Evolutionary conservation across 2,329 filamentous ascomycete genomes (phyloP).

Genomic region (Verticillium klebahnii): DNA sequence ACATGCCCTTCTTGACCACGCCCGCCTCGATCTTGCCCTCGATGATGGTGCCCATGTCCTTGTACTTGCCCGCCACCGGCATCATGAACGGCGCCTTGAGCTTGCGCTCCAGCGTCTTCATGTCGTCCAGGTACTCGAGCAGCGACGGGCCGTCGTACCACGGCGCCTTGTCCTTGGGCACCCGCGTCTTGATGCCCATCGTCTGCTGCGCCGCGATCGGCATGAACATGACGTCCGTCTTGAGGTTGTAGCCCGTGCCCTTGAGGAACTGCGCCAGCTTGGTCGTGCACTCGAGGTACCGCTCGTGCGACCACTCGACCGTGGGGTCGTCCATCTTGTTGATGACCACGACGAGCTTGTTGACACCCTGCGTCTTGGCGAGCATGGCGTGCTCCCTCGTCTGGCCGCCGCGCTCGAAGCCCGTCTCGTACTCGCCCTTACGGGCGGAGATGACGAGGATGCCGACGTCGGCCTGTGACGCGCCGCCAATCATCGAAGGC

Average conservation of each 20-base stretch:
- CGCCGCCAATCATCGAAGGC: conserved; percentile 95
- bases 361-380: conserved; percentile 96
- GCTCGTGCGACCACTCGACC: conserved; percentile 90
- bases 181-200: conserved; percentile 80
- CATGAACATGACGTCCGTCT: conserved; percentile 92
- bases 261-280: conserved; percentile 89
- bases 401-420: conserved; percentile 93
- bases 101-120: conserved; percentile 91
- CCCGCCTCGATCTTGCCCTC: conserved; percentile 97
- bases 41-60: conserved; percentile 94
- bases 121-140: conserved; percentile 90
- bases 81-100: conserved; percentile 99
- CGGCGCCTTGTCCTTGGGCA: conserved; percentile 68
- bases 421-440: conserved; percentile 98
- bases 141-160: conserved; percentile 91
- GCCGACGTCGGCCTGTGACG: conserved; percentile 88
- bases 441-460: conserved; percentile 93
- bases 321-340: conserved; percentile 99
- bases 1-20: conserved; percentile 85
- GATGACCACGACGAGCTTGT: conserved; percentile 89
- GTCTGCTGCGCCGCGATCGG: conserved; percentile 88
- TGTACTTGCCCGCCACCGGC: conserved; percentile 93
- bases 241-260: conserved; percentile 88
- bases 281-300: conserved; percentile 87
- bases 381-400: conserved; percentile 97